Evolutionary conservation across 2,329 filamentous ascomycete species (phyloP).

Genomic region (Epicoccum sorghinum): DNA sequence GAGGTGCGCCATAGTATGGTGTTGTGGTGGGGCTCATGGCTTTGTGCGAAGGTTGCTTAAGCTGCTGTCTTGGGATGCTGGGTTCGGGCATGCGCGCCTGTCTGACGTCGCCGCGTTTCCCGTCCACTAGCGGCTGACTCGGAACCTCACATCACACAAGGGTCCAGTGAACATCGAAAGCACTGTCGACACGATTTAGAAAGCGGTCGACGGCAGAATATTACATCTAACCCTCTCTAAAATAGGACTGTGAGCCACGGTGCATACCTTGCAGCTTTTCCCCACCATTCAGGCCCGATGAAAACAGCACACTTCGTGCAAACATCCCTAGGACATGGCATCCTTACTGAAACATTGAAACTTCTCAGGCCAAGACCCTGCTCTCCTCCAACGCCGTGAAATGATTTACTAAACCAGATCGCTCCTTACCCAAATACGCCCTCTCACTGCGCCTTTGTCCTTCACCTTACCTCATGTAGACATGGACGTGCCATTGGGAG

Average conservation of each 20-base stretch:
- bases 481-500: conserved; percentile 35
- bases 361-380: neutral
- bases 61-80: conserved; percentile 19
- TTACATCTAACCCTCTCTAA: conserved; percentile 7
- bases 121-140: conserved; percentile 21
- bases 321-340: neutral
- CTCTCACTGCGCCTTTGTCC: no score
- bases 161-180: neutral
- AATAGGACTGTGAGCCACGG: conserved; percentile 1
- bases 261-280: no score
- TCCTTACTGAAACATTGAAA: conserved; percentile 4
- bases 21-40: conserved; percentile 37
- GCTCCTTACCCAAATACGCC: neutral
- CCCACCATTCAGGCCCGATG: no score
- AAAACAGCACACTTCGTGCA: conserved; percentile 5
- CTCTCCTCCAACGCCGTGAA: conserved; percentile 22
- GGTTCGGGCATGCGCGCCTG: conserved; percentile 16
- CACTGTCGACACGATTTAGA: neutral
- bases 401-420: conserved; percentile 25
- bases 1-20: conserved; percentile 76
- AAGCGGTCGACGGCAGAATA: neutral
- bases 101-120: conserved; percentile 18
- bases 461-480: conserved; percentile 18
- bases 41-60: conserved; percentile 19
- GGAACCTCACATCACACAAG: neutral